Base-by-base conservation (phyloP, 371 early-diverging fungal genomes). In the Mortierella sp. region DNA sequence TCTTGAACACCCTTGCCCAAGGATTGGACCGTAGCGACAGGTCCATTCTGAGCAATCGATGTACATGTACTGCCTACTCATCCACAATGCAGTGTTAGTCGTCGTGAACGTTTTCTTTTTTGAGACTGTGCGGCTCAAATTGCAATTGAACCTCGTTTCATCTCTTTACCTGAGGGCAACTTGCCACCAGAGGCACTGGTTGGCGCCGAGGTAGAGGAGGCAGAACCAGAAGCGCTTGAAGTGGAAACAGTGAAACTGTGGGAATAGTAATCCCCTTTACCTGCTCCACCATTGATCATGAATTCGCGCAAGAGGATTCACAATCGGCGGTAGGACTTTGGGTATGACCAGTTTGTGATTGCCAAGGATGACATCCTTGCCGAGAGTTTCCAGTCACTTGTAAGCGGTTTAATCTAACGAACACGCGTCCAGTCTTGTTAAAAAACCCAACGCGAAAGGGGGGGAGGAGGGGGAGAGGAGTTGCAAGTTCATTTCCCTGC, bases 221-320 rank as follows among this genome's bases (percentile, higher is more conserved):
- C n/a, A n/a, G 24, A 23, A 6, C 18, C 51, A 51, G 30, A 19
- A 51, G 7, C 51, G 5, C 18, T 60, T 4, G 30, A 21, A 43
- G n/a, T 21, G 6, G 67, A 48, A n/a, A 72, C 62, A 16, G 63
- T 51, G 26, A 72, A 72, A 10, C 8, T 42, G 50, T 72, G 73
- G 2, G 73, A 63, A 47, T 72, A 72, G 23, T 39, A 55, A 34
- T 72, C 67, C 7, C 57, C 53, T 13, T 27, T 28, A 48, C 16
- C 38, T 1, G 24, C 14, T 43, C 38, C 42, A 3, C 16, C 16
- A 9, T 8, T 23, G 39, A 72, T 16, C 47, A n/a, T 3, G 21
- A 63, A 67, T 27, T 67, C 59, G 73, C 67, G 23, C 73, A 72
- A 2, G 62, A 27, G 3, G 27, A 39, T n/a, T 42, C 31, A 21